Percentiles rank a stretch among this genome's conserved stretches.
These are phyloP conservation scores for Solanum pimpinellifolium DNA, from an alignment of 257 asterid genomes.

Conservation along the genomic window DNA sequence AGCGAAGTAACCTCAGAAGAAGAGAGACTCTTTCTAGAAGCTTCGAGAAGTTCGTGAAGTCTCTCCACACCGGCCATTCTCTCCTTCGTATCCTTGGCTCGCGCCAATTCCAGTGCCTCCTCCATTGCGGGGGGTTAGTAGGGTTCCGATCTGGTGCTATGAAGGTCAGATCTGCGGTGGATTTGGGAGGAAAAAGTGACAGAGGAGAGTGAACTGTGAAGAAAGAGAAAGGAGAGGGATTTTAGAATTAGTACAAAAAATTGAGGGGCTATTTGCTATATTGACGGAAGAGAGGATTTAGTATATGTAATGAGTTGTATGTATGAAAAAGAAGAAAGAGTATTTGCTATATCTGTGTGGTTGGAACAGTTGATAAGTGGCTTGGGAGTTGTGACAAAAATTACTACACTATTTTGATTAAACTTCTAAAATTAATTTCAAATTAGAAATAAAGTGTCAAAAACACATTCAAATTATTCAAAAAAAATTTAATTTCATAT, in stretches of 20 bases:
- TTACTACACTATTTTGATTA: too few relatives aligned
- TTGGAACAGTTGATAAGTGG: slow-evolving; percentile 3
- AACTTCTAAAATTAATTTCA: neutral
- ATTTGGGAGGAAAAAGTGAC: neutral
- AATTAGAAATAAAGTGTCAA: too few relatives aligned
- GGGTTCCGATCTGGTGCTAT: slow-evolving; percentile 41
- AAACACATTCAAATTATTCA: too few relatives aligned
- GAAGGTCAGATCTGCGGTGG: slow-evolving; percentile 21
- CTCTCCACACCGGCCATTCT: slow-evolving; percentile 98
- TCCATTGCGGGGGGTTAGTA: slow-evolving; percentile 42
- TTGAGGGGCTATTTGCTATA: neutral
- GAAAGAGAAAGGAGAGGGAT: slow-evolving; percentile 1
- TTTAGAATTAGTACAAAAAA: neutral
- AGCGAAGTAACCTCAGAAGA: slow-evolving; percentile 82
- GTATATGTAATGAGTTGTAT: neutral
- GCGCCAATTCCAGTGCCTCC: slow-evolving; percentile 91
- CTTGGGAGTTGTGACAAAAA: neutral
- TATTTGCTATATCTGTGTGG: slow-evolving; percentile 16
- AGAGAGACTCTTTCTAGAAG: slow-evolving; percentile 61
- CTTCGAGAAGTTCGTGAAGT: slow-evolving; percentile 87
- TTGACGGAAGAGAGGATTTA: neutral
- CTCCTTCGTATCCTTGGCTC: slow-evolving; percentile 98
- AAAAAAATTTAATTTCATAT: too few relatives aligned
- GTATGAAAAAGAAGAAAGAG: neutral
- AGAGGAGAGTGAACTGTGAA: slow-evolving; percentile 4